Evolutionary conservation across 441 rosid genomes (phyloP), one percentile per base, ranked within the genome.

Genomic region (Gossypium laxum): DNA sequence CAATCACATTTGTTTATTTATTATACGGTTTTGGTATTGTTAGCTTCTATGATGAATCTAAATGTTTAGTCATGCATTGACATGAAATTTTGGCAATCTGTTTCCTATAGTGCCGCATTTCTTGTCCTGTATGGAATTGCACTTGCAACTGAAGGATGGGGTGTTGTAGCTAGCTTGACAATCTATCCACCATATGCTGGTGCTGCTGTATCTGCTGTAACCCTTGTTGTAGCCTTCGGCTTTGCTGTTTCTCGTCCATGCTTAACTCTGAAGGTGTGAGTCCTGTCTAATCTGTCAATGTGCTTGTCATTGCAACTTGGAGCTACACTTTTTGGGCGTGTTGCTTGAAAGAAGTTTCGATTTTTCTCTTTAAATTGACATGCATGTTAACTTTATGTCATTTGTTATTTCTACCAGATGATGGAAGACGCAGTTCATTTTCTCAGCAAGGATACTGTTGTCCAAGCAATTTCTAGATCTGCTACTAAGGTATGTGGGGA

Each of bases 161-260:
- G 99, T 63, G 99, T 96, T 38, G 97, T 96, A 76, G 99, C 99
- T 72, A 96, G 99, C 85, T 89, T 96, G 85, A 86, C 78, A 75
- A 91, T 96, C 73, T 90, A 91, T 84, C 99, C 99, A 58, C 99
- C 99, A 14, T 96, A 91, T 82, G 98, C 98, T 78, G 99, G 99
- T 79, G 97, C 99, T 80, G 98, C 99, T 74, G 98, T 96, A 55
- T 96, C 99, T 17, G 98, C 99, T 59, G 83, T 93, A 75, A 91
- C 98, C 69, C 97, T 96, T 77, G 99, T 96, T 74, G 93, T 96
- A 70, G 93, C 99, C 67, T 96, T 96, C 74, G 99, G 99, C 26
- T 96, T 96, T 80, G 99, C 99, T 17, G 99, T 96, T 77, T 96
- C 99, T 75, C 98, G 99, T 74, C 97, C 99, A 8, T 96, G 99